These are phyloP conservation scores for Exophiala mesophila DNA, from an alignment of 2,329 filamentous ascomycete genomes.

Conservation along the genomic window DNA sequence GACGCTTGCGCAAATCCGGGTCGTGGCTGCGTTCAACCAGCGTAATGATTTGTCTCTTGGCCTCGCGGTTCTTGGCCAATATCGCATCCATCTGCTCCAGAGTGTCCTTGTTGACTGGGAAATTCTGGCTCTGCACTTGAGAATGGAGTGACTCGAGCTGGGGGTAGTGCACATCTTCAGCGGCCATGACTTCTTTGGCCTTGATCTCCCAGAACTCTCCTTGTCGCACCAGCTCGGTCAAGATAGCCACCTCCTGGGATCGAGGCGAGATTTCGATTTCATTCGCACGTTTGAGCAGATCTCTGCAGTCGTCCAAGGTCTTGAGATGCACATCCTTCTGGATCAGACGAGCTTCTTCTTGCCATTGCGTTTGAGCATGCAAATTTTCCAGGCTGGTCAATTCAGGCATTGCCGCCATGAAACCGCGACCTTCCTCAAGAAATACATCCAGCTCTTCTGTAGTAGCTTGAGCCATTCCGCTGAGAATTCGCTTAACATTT, in stretches of 20 bases:
- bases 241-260: constrained; percentile 72
- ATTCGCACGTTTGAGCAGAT: constrained; percentile 71
- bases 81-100: constrained; percentile 82
- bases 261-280: constrained; percentile 72
- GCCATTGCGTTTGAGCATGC: constrained; percentile 84
- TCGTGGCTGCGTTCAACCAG: constrained; percentile 74
- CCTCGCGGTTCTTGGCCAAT: constrained; percentile 90
- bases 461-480: constrained; percentile 59
- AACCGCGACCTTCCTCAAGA: constrained; percentile 80
- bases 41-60: constrained; percentile 79
- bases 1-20: constrained; percentile 69
- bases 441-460: constrained; percentile 80
- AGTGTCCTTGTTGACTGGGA: constrained; percentile 80
- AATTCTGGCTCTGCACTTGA: constrained; percentile 58
- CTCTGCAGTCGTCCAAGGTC: constrained; percentile 70
- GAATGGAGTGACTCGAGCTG: constrained; percentile 87
- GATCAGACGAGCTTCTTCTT: constrained; percentile 65
- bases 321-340: constrained; percentile 62
- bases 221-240: constrained; percentile 68
- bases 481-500: constrained; percentile 65
- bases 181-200: constrained; percentile 85
- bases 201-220: constrained; percentile 90
- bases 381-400: constrained; percentile 75
- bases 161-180: constrained; percentile 86
- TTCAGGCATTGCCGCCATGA: constrained; percentile 88